Evolutionary conservation across 371 early-diverging fungal genomes (phyloP).

Genomic region (Rhizopus microsporus): DNA sequence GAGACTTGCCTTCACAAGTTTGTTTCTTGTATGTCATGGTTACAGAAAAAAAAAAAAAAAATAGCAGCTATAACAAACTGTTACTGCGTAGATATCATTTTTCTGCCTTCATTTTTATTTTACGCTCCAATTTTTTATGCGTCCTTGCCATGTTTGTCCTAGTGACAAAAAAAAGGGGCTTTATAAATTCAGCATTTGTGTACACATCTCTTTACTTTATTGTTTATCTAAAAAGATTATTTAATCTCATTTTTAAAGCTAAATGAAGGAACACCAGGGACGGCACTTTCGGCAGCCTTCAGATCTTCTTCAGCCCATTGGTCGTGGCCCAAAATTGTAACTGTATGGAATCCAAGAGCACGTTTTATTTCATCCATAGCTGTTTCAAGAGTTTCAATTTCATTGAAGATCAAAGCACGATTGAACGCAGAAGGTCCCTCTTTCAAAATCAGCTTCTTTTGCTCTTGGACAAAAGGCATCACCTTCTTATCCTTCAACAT

Average conservation of each 20-base stretch:
- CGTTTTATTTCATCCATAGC: slow-evolving; percentile 56
- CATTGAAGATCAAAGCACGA: slow-evolving; percentile 80
- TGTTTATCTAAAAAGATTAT: neutral
- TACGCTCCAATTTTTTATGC: too few species aligned
- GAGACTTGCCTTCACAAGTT: slow-evolving; percentile 25
- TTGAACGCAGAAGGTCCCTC: slow-evolving; percentile 78
- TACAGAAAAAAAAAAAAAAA: slow-evolving; percentile 4
- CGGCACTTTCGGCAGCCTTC: slow-evolving; percentile 59
- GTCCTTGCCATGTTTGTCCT: too few species aligned
- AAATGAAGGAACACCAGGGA: slow-evolving; percentile 71
- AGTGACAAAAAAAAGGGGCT: too few species aligned
- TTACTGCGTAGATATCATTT: neutral
- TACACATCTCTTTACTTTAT: neutral
- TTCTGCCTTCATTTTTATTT: too few species aligned
- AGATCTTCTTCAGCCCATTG: slow-evolving; percentile 53
- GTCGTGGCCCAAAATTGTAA: slow-evolving; percentile 47
- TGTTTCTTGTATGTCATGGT: slow-evolving; percentile 10
- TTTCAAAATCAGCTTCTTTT: slow-evolving; percentile 70
- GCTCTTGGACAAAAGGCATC: slow-evolving; percentile 91
- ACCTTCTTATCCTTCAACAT: slow-evolving; percentile 90
- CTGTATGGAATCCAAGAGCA: slow-evolving; percentile 44
- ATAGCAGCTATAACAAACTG: neutral
- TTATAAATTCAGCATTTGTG: too few species aligned
- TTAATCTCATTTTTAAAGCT: slow-evolving; percentile 48
- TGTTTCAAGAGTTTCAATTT: slow-evolving; percentile 64